Evolutionary conservation across 1,284 basidiomycete genomes (phyloP).

Genomic region (Sanghuangporus weigelae): DNA sequence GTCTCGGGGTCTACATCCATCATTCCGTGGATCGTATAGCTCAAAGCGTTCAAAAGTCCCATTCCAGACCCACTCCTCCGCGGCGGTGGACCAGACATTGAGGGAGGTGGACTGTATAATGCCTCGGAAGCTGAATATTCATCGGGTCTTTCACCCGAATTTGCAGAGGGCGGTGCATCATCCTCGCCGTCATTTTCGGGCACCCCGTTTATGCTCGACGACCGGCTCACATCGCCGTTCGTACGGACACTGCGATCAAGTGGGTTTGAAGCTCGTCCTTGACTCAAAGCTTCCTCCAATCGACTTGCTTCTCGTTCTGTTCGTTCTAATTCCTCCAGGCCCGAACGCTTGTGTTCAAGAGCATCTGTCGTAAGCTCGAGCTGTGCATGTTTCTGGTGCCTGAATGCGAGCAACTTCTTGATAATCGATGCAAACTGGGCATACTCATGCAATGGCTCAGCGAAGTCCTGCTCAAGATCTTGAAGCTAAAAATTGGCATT

Average conservation of each 20-base stretch:
- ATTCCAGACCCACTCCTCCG: constrained; percentile 64
- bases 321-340: constrained; percentile 87
- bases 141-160: constrained; percentile 20
- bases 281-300: constrained; percentile 80
- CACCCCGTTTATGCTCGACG: background rate
- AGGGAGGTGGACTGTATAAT: constrained; percentile 64
- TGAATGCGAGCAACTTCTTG: constrained; percentile 88
- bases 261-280: constrained; percentile 37
- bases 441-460: constrained; percentile 95
- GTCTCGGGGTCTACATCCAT: constrained; percentile 99
- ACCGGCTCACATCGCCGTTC: constrained; percentile 5
- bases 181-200: constrained; percentile 1
- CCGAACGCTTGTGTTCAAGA: constrained; percentile 82
- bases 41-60: constrained; percentile 88
- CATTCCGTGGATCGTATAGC: constrained; percentile 93
- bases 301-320: constrained; percentile 88
- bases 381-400: constrained; percentile 98
- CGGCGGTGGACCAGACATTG: constrained; percentile 61
- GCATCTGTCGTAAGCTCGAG: constrained; percentile 95
- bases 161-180: constrained; percentile 23
- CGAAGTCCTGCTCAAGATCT: constrained; percentile 89
- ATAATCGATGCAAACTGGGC: constrained; percentile 93
- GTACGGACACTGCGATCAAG: constrained; percentile 21
- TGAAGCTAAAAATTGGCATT: constrained; percentile 55
- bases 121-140: constrained; percentile 26